Base-by-base conservation (phyloP, 371 early-diverging fungal species). In the Aphelidium insulamus region DNA sequence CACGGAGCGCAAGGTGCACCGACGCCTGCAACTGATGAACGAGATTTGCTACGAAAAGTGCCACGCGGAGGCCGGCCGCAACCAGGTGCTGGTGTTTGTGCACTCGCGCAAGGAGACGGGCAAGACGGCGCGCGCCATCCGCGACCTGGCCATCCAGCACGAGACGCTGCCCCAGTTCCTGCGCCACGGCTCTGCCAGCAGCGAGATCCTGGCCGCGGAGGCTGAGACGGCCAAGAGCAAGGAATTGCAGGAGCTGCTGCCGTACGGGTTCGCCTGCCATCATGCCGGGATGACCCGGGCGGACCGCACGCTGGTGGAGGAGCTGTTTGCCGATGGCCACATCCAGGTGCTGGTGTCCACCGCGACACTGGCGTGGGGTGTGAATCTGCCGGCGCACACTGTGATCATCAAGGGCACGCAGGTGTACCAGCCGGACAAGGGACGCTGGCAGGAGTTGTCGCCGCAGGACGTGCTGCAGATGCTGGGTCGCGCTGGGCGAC, bases 321-420 rank as follows among this genome's bases (percentile, higher is more conserved):
- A 87, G 19, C 46, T 90, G 45, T 98, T 98, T 55, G 70, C 66
- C 15, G 81, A 76, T 31, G 81, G 83, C 1, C 79, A 82, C 36
- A 59, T 99, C 39, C 75, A 83, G 53, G 85, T 97, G 11, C 66
- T 99, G 29, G 83, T 88, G 23, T 87, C 85, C 3, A 99, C 99
- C 7, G 90, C 98, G 10, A 99, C 99, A 0, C 61, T 99, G 30
- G 99, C 99, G 21, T 98, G 98, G 98, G 99, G 99, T 58, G 99
- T 99, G 37, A 99, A 99, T 50, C 67, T 99, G 44, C 99, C 99
- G 17, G 98, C 98, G 11, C 87, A 97, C 51, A 77, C 88, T 2
- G 98, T 98, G 30, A 82, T 99, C 33, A 94, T 99, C 53, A 95
- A 92, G 58, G 98, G 98, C 8, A 98, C 98, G 5, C 86, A 86